Conservation (phyloP, 2,329 filamentous ascomycete genomes). For the Monilinia polystroma region DNA sequence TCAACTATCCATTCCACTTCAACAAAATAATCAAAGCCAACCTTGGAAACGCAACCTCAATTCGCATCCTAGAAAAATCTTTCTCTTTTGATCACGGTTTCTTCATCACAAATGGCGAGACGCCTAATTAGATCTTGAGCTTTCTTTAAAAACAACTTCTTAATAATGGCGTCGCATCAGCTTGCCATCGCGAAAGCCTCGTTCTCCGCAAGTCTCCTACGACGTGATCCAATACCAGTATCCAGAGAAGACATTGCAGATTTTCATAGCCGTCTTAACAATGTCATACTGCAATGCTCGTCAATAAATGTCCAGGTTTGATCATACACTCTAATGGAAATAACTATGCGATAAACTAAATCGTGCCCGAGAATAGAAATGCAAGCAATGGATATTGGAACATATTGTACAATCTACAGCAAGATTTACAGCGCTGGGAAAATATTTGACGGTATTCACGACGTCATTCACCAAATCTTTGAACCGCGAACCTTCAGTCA, state of each 20-base stretch:
- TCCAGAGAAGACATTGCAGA: constrained; percentile 66
- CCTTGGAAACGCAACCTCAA: background rate
- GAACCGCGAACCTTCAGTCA: constrained; percentile 52
- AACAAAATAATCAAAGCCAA: background rate
- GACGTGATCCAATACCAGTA: constrained; percentile 69
- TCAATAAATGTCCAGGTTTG: constrained; percentile 85
- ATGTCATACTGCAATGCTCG: constrained; percentile 69
- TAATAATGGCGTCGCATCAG: constrained; percentile 64
- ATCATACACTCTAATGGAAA: constrained; percentile 40
- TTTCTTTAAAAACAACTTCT: background rate
- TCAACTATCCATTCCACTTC: constrained; percentile 7
- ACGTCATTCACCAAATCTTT: constrained; percentile 51
- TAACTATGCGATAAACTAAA: constrained; percentile 42
- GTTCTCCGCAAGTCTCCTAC: constrained; percentile 71
- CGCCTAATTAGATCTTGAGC: background rate
- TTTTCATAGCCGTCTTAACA: constrained; percentile 66
- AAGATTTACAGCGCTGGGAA: constrained; percentile 67
- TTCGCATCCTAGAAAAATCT: background rate
- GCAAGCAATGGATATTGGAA: constrained; percentile 80
- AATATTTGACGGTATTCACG: constrained; percentile 71
- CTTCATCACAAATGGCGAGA: constrained; percentile 4
- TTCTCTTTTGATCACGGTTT: background rate
- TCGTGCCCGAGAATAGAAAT: constrained; percentile 61
- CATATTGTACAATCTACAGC: constrained; percentile 67
- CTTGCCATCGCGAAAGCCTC: constrained; percentile 76